phyloP scores from a whole-genome alignment of 257 asterid genomes.

The Solanum dulcamara region DNA sequence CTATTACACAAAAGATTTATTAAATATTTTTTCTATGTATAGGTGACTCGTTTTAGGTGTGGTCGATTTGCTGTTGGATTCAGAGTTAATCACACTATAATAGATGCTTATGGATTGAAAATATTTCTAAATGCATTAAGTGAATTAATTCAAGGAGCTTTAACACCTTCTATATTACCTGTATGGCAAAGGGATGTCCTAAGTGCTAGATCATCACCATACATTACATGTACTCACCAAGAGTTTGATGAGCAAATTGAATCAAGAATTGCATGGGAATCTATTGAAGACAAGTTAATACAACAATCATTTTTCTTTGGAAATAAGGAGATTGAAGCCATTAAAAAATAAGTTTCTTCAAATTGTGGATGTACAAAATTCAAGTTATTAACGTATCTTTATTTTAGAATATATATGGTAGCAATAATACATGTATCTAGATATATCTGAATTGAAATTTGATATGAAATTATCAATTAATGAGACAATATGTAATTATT shows the following conservation, averaged over 20 bases:
- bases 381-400: not conserved
- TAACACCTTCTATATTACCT: not conserved
- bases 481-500: too few relatives aligned
- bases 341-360: not conserved
- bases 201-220: not conserved
- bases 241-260: not conserved
- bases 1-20: too few relatives aligned
- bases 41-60: not conserved
- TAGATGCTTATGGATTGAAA: not conserved
- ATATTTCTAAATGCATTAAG: not conserved
- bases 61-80: constrained; percentile 13
- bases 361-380: not conserved
- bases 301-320: constrained; percentile 3
- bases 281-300: not conserved
- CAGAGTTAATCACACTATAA: constrained; percentile 5
- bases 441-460: too few relatives aligned
- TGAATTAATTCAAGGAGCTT: not conserved
- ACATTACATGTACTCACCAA: not conserved
- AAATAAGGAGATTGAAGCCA: not conserved
- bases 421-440: too few relatives aligned
- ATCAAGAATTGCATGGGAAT: not conserved
- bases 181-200: constrained; percentile 12
- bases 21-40: too few relatives aligned
- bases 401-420: too few relatives aligned
- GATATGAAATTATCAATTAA: too few relatives aligned